Conservation (phyloP, 176 grass and related monocot genomes). For the Echinochloa phyllopogon region DNA sequence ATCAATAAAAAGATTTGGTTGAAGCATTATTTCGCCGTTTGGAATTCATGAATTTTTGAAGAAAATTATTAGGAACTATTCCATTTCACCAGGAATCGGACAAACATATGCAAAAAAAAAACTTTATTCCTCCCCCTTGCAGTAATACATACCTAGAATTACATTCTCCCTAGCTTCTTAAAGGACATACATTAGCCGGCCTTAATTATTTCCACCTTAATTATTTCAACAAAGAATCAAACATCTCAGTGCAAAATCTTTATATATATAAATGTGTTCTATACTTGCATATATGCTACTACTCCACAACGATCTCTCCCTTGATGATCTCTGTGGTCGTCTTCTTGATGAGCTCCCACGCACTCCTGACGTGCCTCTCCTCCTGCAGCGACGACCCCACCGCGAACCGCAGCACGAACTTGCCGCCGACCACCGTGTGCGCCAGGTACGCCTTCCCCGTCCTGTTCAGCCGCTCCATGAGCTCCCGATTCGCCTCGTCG, state of each 20-base stretch:
- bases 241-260: not conserved
- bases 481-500: constrained; percentile 28
- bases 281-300: not conserved
- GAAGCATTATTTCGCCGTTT: no score
- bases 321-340: constrained; percentile 9
- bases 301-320: not conserved
- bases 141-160: not conserved
- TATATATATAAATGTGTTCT: not conserved
- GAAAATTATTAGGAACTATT: no score
- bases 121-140: not conserved
- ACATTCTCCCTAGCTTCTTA: no score
- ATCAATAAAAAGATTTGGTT: no score
- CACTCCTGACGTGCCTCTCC: constrained; percentile 40
- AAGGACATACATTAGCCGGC: no score
- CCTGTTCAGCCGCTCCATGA: constrained; percentile 51
- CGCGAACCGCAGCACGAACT: constrained; percentile 53
- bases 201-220: no score
- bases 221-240: not conserved
- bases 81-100: no score
- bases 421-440: constrained; percentile 46
- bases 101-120: not conserved
- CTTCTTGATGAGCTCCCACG: constrained; percentile 54
- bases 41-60: no score
- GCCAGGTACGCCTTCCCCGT: constrained; percentile 42
- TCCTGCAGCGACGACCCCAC: constrained; percentile 51